These are phyloP conservation scores for Chloroidium sp. DNA, from an alignment of 163 green algal genomes.

Conservation along the genomic window DNA sequence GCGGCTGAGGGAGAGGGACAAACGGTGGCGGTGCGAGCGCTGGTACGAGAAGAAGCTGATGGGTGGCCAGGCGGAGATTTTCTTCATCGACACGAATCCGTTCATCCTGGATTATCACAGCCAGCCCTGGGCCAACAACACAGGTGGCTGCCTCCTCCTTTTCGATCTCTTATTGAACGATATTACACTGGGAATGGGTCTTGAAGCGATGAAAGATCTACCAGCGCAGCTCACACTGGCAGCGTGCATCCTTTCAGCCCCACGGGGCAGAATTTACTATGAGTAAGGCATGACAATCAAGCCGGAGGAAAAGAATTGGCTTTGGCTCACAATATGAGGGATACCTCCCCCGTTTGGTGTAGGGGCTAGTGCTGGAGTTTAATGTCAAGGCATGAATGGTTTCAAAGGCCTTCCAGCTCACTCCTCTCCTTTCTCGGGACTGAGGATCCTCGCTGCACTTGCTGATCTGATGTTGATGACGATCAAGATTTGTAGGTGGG, in stretches of 20 bases:
- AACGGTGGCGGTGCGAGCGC: slow-evolving; percentile 28
- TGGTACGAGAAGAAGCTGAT: slow-evolving; percentile 7
- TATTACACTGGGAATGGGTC: too few relatives aligned
- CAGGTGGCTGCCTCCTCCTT: slow-evolving; percentile 1
- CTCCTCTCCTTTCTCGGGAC: neutral
- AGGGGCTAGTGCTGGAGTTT: neutral
- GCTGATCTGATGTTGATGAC: too few relatives aligned
- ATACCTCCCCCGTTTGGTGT: too few relatives aligned
- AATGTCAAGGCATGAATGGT: neutral
- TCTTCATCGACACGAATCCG: slow-evolving; percentile 33
- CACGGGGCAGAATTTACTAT: neutral
- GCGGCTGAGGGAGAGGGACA: slow-evolving; percentile 18
- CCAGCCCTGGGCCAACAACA: slow-evolving; percentile 11
- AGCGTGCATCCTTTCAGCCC: neutral
- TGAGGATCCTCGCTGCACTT: neutral
- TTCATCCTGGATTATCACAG: slow-evolving; percentile 9
- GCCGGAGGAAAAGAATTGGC: too few relatives aligned
- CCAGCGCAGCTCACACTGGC: too few relatives aligned
- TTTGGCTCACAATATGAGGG: too few relatives aligned
- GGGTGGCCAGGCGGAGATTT: slow-evolving; percentile 10
- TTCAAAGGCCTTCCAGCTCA: neutral
- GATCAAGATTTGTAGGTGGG: slow-evolving; percentile 12
- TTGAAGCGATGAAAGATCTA: too few relatives aligned
- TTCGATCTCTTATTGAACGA: too few relatives aligned
- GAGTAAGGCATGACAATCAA: neutral